Conservation (phyloP, 78 protist species). For the Dictyostelium firmibasis region DNA sequence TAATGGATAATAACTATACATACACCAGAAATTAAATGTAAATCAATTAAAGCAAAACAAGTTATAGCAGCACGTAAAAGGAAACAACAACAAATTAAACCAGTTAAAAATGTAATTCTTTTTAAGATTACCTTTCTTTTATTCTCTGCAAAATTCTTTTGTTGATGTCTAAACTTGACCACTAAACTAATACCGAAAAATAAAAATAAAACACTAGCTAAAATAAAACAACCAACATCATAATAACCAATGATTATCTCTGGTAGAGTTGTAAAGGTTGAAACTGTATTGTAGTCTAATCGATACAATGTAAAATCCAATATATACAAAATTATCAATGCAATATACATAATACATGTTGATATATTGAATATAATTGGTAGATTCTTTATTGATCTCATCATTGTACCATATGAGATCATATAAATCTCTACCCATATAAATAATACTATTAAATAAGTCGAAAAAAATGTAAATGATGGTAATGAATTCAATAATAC, state of each 20-base stretch:
- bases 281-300: neutral
- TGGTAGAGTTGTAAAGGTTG: neutral
- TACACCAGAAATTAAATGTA: constrained; percentile 38
- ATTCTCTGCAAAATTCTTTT: constrained; percentile 46
- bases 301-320: constrained; percentile 30
- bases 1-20: neutral
- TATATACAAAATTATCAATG: neutral
- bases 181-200: constrained; percentile 21
- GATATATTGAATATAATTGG: constrained; percentile 24
- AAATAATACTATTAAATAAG: constrained; percentile 41
- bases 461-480: constrained; percentile 40
- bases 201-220: neutral
- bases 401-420: constrained; percentile 7
- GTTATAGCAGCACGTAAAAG: constrained; percentile 28
- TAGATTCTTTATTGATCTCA: neutral
- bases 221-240: constrained; percentile 34
- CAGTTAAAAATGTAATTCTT: constrained; percentile 17
- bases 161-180: constrained; percentile 30
- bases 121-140: constrained; percentile 20
- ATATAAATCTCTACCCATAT: constrained; percentile 70
- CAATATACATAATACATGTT: constrained; percentile 6
- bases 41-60: neutral
- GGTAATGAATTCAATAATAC: constrained; percentile 37
- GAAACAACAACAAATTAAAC: constrained; percentile 29
- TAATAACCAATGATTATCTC: constrained; percentile 28